A percentile compares a stretch with the other conserved stretches of the same genome.
Conservation (phyloP, 2,329 filamentous ascomycete species). For the Microcyclospora tardicrescens region DNA sequence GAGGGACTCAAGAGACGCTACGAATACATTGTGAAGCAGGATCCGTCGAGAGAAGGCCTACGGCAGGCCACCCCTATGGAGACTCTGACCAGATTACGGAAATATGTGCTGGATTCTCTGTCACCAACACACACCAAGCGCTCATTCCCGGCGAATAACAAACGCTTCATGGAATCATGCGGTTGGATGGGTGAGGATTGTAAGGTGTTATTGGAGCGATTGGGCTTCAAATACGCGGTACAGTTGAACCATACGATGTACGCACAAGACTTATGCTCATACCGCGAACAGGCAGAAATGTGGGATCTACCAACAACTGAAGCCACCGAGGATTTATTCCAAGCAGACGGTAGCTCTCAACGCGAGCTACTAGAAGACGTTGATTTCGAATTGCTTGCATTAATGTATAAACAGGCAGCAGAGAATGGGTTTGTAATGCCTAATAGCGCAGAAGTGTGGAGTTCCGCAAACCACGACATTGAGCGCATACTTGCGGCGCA, state of each 20-base stretch:
- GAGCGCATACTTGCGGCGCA: constrained; percentile 22
- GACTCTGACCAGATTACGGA: constrained; percentile 43
- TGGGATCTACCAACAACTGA: constrained; percentile 20
- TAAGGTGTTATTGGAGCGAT: constrained; percentile 40
- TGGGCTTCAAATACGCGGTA: constrained; percentile 41
- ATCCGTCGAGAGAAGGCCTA: constrained; percentile 43
- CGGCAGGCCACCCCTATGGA: constrained; percentile 39
- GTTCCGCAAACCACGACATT: constrained; percentile 20
- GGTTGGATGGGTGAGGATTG: constrained; percentile 41
- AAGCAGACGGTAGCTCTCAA: constrained; percentile 11
- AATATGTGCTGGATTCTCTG: constrained; percentile 48
- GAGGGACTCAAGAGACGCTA: constrained; percentile 40
- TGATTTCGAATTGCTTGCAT: constrained; percentile 42
- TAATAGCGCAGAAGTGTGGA: constrained; percentile 17
- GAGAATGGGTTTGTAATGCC: constrained; percentile 17
- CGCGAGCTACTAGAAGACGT: constrained; percentile 45
- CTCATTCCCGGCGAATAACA: constrained; percentile 47
- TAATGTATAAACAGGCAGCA: constrained; percentile 31
- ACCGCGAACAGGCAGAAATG: constrained; percentile 4
- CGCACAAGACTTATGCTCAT: constrained; percentile 2
- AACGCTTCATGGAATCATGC: constrained; percentile 51
- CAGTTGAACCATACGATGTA: constrained; percentile 2
- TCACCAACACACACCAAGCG: constrained; percentile 37
- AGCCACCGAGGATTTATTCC: constrained; percentile 9
- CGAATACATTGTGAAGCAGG: constrained; percentile 36